Evolutionary conservation across 768 basidiomycete species (phyloP), one percentile per base, ranked within the genome.

Genomic region (Rubroboletus pulcherrimus): DNA sequence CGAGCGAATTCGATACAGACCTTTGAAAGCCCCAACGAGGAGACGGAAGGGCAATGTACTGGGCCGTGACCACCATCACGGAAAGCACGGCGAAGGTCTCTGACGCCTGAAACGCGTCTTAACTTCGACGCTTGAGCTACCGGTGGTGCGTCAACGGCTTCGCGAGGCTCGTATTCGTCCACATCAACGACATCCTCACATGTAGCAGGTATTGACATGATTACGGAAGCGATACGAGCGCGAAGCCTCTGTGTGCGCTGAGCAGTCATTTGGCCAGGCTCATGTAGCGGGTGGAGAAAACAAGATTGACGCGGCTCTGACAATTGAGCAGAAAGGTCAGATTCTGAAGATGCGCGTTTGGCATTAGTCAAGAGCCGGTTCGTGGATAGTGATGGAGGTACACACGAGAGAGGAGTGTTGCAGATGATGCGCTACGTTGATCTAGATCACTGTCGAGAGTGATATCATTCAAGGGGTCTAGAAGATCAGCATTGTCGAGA

Each of bases 191-290:
- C 41, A 26, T 63, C 58, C 15, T 68, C 66, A 2, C 46, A 61
- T 19, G 69, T 70, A 14, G 67, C 69, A 24, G 69, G 69, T 44
- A 70, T 54, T 26, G 69, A 62, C 53, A 40, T 50, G 54, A 72
- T 51, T 31, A 70, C 49, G 51, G 56, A 57, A 38, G 66, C 66
- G 7, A 56, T 72, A 49, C 69, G 66, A 38, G 59, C 46, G 40
- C 69, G 71, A 50, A 70, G 71, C 21, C 57, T 59, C 42, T 51
- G 58, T 29, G 39, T 63, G 46, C 63, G 69, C 37, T 57, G 38
- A 47, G 60, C 57, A 21, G 59, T 72, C 55, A 64, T 55, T 53
- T 68, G 59, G 4, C 69, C 69, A 44, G 68, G 68, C 15, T 66
- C 62, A 12, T 46, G 54, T 30, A 66, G 52, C 5, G 59, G 46